Base-by-base conservation (phyloP, 345 rosid species). In the Corymbia maculata region DNA sequence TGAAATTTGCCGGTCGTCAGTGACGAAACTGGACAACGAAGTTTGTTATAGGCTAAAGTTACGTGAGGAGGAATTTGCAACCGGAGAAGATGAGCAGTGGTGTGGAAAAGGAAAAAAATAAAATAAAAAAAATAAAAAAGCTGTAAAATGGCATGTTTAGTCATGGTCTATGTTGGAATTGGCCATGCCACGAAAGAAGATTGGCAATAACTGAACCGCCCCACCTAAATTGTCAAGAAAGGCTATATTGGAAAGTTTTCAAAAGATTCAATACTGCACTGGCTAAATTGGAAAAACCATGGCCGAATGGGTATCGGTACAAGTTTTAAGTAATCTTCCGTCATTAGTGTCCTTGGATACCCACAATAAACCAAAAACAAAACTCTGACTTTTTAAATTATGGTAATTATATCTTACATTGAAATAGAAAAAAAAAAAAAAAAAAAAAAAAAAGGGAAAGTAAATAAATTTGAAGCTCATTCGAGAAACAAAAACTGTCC, bases 171-270 rank as follows among this genome's bases (percentile, higher is more conserved):
- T 0, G 6, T 57, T 13, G 3, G 15, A 59, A 1, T 26, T 1
- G 7, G 15, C 1, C 28, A 2, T 0, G 7, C 12, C 1, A 11
- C 68, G 26, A 10, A 59, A 3, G 68, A 59, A 13, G 10, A 59
- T 1, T 0, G 1, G 7, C 14, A 59, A 1, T 1, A 1, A 59
- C 28, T 59, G 14, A 14, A 59, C 68, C 15, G 15, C 11, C 11
- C 0, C 14, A 24, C 66, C 7, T 26, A 59, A 11, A 59, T 59
- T 59, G 8, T 19, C 4, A 0, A 0, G 26, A 55, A 55, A 21
- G 1, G 2, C 7, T 26, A 57, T 24, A 26, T 26, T 59, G 3
- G 2, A 59, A 26, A 10, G 4, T 26, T 26, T 11, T 59, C 15
- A 59, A 26, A 59, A 26, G 0, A 28, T 2, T 26, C 0, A 59